Percentiles rank a stretch among this genome's conserved stretches.
Evolutionary conservation across 148 eudicot genomes (phyloP).

Genomic region (Rhododendron ovatum): DNA sequence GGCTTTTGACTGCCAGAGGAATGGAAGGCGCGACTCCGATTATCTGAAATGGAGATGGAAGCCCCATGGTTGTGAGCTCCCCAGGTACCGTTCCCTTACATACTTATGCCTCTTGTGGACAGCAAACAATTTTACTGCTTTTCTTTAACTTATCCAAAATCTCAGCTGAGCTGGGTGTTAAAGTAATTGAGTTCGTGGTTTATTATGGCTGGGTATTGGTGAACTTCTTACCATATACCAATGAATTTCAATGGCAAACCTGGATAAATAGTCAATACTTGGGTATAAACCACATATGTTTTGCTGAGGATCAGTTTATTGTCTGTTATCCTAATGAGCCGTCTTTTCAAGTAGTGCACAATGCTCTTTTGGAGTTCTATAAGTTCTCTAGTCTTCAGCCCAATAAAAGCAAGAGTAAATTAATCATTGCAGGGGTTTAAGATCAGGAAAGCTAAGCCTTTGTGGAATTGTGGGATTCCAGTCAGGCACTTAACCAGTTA

Average conservation of each 20-base stretch:
- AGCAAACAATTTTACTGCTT: neutral
- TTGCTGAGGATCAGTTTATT: too few species aligned
- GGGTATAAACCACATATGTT: neutral
- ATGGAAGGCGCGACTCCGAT: conserved; percentile 73
- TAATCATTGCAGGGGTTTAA: too few species aligned
- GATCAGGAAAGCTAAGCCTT: too few species aligned
- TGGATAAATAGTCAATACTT: neutral
- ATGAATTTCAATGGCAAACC: neutral
- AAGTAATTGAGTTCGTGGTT: neutral
- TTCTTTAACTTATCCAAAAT: neutral
- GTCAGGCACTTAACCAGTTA: too few species aligned
- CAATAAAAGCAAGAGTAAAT: too few species aligned
- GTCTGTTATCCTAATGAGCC: too few species aligned
- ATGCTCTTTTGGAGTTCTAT: too few species aligned
- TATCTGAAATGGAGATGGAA: conserved; percentile 91
- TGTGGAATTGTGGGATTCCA: too few species aligned
- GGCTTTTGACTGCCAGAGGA: conserved; percentile 76
- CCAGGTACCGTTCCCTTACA: conserved; percentile 44
- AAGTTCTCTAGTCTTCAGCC: too few species aligned
- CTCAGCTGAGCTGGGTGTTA: neutral
- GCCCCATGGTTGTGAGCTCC: conserved; percentile 81
- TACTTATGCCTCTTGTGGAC: neutral
- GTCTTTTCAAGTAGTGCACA: too few species aligned
- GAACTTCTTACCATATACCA: neutral
- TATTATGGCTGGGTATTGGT: neutral